phyloP scores from a whole-genome alignment of 176 grass and related monocot species.

The Oryza brachyantha region DNA sequence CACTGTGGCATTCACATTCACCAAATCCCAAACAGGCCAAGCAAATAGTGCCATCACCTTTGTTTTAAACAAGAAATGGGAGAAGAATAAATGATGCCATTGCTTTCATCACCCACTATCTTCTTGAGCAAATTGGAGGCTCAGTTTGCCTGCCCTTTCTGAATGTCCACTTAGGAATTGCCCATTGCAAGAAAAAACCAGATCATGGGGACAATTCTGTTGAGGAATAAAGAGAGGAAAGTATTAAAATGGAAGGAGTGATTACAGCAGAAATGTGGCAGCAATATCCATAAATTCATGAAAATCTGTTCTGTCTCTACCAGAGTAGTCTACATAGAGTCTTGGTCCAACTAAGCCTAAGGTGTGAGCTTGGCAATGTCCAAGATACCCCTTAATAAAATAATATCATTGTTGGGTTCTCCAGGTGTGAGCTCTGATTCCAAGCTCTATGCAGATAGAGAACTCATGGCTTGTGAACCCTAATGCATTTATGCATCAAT shows the following conservation, averaged over 20 bases:
- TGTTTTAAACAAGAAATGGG: slow-evolving; percentile 33
- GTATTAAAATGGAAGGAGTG: slow-evolving; percentile 14
- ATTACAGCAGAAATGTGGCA: neutral
- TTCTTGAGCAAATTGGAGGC: slow-evolving; percentile 16
- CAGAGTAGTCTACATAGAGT: slow-evolving; percentile 18
- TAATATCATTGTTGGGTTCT: slow-evolving; percentile 7
- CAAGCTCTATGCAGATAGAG: slow-evolving; percentile 23
- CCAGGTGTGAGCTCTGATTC: slow-evolving; percentile 25
- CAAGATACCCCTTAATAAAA: slow-evolving; percentile 23
- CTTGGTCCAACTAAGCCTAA: slow-evolving; percentile 27
- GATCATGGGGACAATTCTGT: slow-evolving; percentile 35
- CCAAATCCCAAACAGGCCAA: slow-evolving; percentile 44
- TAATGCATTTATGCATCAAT: slow-evolving; percentile 40
- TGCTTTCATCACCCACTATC: slow-evolving; percentile 47
- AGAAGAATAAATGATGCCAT: slow-evolving; percentile 22
- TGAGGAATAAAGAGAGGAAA: slow-evolving; percentile 44
- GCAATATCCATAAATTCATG: neutral
- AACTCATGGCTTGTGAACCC: slow-evolving; percentile 37
- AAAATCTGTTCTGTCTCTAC: slow-evolving; percentile 9
- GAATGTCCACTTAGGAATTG: slow-evolving; percentile 23
- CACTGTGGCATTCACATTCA: slow-evolving; percentile 42
- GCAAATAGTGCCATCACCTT: slow-evolving; percentile 37
- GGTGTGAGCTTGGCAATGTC: neutral
- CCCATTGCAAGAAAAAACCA: slow-evolving; percentile 2
- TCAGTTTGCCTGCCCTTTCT: slow-evolving; percentile 26